Conservation (phyloP, 2,329 filamentous ascomycete species). For the Xenoacremonium recifei region DNA sequence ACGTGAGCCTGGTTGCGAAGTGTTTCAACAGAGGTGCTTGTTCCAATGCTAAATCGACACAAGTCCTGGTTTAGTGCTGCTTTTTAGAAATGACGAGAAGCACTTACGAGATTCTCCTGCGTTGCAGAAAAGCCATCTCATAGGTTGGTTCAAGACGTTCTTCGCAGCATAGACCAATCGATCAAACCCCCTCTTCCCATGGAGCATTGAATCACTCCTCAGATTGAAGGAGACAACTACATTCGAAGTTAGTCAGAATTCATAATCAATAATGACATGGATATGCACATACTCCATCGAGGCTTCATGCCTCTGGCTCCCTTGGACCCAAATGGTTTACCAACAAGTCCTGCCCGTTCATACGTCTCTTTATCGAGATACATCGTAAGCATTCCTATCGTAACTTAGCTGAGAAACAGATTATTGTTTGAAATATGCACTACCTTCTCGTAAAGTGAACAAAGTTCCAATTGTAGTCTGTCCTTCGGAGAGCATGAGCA, state of each 20-base stretch:
- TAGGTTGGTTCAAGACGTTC: constrained; percentile 66
- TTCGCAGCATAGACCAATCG: constrained; percentile 75
- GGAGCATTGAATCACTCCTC: constrained; percentile 70
- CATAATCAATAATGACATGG: not conserved
- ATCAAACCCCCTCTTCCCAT: constrained; percentile 81
- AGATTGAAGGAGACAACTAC: constrained; percentile 77
- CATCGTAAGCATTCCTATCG: constrained; percentile 66
- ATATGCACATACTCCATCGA: constrained; percentile 64
- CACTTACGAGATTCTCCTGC: constrained; percentile 34
- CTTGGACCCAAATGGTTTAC: constrained; percentile 62
- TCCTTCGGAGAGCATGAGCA: constrained; percentile 83
- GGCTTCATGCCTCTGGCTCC: constrained; percentile 60
- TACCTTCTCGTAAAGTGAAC: constrained; percentile 70
- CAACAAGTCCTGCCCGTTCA: constrained; percentile 77
- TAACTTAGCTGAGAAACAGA: constrained; percentile 2
- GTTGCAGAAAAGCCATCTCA: constrained; percentile 79
- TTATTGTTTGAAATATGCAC: constrained; percentile 6
- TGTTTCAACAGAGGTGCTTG: constrained; percentile 49
- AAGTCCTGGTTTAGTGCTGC: too few relatives aligned
- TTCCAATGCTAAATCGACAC: too few relatives aligned
- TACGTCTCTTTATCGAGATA: constrained; percentile 80
- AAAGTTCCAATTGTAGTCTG: constrained; percentile 67
- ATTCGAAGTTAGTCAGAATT: constrained; percentile 23
- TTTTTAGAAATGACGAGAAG: not conserved
- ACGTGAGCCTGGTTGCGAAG: constrained; percentile 42